Base-by-base conservation (phyloP, 192 early-diverging fungal species). In the Umbelopsis sp. region DNA sequence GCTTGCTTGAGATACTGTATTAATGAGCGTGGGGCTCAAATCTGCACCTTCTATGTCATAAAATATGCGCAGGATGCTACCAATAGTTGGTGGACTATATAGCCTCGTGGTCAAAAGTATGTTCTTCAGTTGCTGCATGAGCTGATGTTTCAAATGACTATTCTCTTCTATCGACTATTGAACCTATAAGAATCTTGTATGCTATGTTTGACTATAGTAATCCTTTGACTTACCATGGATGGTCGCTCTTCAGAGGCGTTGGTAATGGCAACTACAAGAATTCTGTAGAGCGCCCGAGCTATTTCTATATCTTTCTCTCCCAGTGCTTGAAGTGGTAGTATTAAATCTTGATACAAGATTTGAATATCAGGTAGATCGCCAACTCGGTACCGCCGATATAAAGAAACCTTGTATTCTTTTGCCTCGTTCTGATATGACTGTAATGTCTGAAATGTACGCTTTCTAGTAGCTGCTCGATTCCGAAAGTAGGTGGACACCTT, bases 331-430 rank as follows among this genome's bases (percentile, higher is more conserved):
- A 93, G 75, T 6, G 92, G 92, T n/a, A 74, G 76, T 16, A 93
- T 74, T 11, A 93, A 75, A 23, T 93, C 92, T 25, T 77, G 80
- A 51, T 84, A 68, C 18, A 79, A 67, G 53, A 93, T 91, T 74
- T 91, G 85, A 64, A 93, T 91, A 74, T 93, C 92, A 2, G 92
- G 92, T n/a, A 93, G 77, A 61, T 93, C 92, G 0, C 92, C 78
- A 22, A 73, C 52, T 37, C 90, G 75, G 67, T 93, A 93, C 51
- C 81, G 84, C 7, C 91, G 80, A 47, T 81, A 81, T 48, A 91
- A 78, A 16, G 83, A 74, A 1, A 93, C 88, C 20, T 80, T 87
- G 21, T 83, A 80, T 2, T 82, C 78, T 25, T 78, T 72, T 2
- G 80, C 80, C 23, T 78, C 66, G 58, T 86, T 88, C 55, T 88